Evolutionary conservation across 2,329 filamentous ascomycete genomes (phyloP).

Genomic region (Exophiala sp.): DNA sequence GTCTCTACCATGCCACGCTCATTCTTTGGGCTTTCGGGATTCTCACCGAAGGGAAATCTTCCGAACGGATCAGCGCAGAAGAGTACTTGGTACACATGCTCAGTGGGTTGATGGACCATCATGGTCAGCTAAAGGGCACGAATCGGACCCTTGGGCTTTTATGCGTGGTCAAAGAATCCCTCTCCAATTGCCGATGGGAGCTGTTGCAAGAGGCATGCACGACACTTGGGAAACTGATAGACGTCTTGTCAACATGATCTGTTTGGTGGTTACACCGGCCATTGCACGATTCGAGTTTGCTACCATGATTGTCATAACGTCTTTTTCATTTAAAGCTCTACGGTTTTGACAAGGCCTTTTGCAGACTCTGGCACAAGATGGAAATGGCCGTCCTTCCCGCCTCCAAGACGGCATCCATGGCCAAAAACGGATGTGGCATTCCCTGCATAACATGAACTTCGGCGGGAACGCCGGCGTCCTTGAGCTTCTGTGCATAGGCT

Average conservation of each 20-base stretch:
- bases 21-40: conserved; percentile 30
- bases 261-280: too few relatives aligned
- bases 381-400: conserved; percentile 50
- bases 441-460: conserved; percentile 49
- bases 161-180: conserved; percentile 24
- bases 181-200: conserved; percentile 30
- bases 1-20: conserved; percentile 28
- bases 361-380: conserved; percentile 32
- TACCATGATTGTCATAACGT: too few relatives aligned
- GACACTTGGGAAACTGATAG: conserved; percentile 25
- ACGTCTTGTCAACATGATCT: too few relatives aligned
- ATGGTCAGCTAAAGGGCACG: conserved; percentile 4
- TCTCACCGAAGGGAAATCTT: conserved; percentile 16
- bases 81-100: conserved; percentile 19
- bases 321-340: too few relatives aligned
- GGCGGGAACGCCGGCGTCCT: conserved; percentile 43
- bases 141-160: conserved; percentile 27
- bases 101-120: conserved; percentile 8
- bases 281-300: too few relatives aligned
- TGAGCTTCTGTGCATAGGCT: conserved; percentile 47
- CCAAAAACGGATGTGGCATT: conserved; percentile 55
- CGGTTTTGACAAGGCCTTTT: neutral
- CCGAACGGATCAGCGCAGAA: conserved; percentile 20
- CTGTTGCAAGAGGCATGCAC: conserved; percentile 29
- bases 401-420: conserved; percentile 52